phyloP scores from a whole-genome alignment of 768 basidiomycete genomes.

The Hysterangium stoloniferum region DNA sequence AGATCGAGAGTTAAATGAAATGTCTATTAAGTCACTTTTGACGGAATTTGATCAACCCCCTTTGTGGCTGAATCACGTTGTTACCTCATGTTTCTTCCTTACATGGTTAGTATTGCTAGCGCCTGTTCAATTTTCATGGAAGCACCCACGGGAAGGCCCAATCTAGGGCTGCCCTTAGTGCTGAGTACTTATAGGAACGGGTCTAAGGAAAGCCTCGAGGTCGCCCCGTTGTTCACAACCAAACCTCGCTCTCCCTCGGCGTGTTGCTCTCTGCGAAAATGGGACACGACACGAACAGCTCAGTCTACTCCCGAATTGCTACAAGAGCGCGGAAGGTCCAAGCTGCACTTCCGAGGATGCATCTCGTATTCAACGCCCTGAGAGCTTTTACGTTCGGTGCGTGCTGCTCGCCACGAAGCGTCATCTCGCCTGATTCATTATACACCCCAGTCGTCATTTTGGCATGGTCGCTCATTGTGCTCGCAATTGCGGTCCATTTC shows the following conservation, averaged over 20 bases:
- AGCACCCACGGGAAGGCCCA: too few relatives aligned
- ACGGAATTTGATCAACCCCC: too few relatives aligned
- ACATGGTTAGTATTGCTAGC: too few relatives aligned
- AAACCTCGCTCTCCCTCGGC: background rate
- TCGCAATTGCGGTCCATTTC: slow-evolving; percentile 76
- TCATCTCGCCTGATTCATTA: background rate
- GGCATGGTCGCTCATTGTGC: slow-evolving; percentile 68
- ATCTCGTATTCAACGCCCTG: slow-evolving; percentile 15
- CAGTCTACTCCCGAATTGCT: slow-evolving; percentile 10
- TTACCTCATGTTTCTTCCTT: too few relatives aligned
- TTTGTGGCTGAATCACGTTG: too few relatives aligned
- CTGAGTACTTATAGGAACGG: too few relatives aligned
- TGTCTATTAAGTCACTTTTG: too few relatives aligned
- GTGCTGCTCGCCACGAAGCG: background rate
- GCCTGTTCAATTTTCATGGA: too few relatives aligned
- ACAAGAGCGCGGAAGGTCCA: slow-evolving; percentile 8
- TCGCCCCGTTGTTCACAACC: slow-evolving; percentile 9
- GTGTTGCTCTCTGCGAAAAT: slow-evolving; percentile 1
- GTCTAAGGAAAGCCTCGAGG: slow-evolving; percentile 7
- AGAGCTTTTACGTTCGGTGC: slow-evolving; percentile 15
- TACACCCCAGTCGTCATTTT: slow-evolving; percentile 47
- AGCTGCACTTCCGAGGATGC: slow-evolving; percentile 13
- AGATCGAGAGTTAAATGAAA: too few relatives aligned
- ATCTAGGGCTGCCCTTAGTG: too few relatives aligned
- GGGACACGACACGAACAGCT: slow-evolving; percentile 11